Conservation (phyloP, 495 filamentous ascomycete species). For the Trichoderma virens region DNA sequence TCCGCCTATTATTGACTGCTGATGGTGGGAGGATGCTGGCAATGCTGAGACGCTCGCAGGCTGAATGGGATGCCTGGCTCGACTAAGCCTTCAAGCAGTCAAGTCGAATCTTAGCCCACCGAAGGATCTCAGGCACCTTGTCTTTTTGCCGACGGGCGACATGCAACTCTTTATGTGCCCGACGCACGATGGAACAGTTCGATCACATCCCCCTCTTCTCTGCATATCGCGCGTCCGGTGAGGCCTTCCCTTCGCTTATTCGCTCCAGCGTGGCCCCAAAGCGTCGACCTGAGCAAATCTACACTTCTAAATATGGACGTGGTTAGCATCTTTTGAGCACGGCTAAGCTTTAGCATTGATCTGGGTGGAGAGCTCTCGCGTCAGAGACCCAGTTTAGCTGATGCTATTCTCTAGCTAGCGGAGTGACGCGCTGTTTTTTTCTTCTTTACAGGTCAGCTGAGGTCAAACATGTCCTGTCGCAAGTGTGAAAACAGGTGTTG, state of each 20-base stretch:
- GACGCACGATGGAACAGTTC: background rate
- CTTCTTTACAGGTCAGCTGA: background rate
- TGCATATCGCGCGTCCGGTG: background rate
- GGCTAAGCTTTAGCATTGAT: conserved; percentile 7
- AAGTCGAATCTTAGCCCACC: background rate
- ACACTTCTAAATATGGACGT: too few species aligned
- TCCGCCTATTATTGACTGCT: too few species aligned
- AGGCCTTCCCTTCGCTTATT: background rate
- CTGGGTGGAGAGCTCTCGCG: conserved; percentile 2
- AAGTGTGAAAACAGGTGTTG: background rate
- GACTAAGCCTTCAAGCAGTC: too few species aligned
- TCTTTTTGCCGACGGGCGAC: background rate
- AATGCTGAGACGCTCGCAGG: too few species aligned
- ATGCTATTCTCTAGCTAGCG: background rate
- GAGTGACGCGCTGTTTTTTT: conserved; percentile 1
- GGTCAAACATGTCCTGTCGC: background rate
- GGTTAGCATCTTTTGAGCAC: background rate
- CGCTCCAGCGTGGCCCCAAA: background rate
- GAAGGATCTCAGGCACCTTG: background rate
- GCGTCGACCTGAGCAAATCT: background rate
- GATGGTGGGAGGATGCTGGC: too few species aligned
- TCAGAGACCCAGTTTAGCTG: background rate
- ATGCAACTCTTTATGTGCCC: conserved; percentile 5
- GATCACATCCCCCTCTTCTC: background rate
- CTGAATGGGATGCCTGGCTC: too few species aligned